These are phyloP conservation scores for Lasiosphaeria ovina DNA, from an alignment of 495 filamentous ascomycete species.

Conservation along the genomic window DNA sequence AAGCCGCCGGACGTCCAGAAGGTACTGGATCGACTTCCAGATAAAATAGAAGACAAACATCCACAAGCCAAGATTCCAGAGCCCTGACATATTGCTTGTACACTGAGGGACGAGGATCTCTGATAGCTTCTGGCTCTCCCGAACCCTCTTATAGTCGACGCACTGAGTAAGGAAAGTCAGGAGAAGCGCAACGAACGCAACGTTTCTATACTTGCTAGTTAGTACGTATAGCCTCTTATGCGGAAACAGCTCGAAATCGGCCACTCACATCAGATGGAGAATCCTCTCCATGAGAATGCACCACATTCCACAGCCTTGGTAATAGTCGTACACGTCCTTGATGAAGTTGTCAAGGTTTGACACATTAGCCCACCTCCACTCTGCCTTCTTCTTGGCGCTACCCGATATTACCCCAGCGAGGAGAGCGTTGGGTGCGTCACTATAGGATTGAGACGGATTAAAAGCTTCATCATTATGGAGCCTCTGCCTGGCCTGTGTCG, in stretches of 20 bases:
- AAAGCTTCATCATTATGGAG: conserved; percentile 50
- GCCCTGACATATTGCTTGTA: conserved; percentile 79
- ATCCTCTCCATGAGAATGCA: conserved; percentile 73
- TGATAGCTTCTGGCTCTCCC: conserved; percentile 68
- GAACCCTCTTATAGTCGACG: conserved; percentile 75
- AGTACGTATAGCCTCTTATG: conserved; percentile 7
- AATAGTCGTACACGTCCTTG: conserved; percentile 88
- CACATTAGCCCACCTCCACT: conserved; percentile 96
- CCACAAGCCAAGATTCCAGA: conserved; percentile 78
- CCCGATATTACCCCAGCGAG: conserved; percentile 40
- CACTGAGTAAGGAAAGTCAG: conserved; percentile 84
- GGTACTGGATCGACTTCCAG: conserved; percentile 68
- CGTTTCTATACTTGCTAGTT: conserved; percentile 36
- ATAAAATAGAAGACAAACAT: conserved; percentile 86
- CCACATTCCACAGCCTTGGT: conserved; percentile 80
- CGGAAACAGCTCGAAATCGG: not conserved
- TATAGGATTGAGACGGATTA: conserved; percentile 11
- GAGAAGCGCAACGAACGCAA: conserved; percentile 80
- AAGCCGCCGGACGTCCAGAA: conserved; percentile 73
- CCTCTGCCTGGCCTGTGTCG: conserved; percentile 59
- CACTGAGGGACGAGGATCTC: conserved; percentile 80
- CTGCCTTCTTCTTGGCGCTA: conserved; percentile 76
- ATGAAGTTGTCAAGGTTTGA: conserved; percentile 90
- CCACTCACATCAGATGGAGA: conserved; percentile 70
- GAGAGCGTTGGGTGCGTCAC: conserved; percentile 27